A percentile compares a stretch with the other conserved stretches of the same genome.
These are phyloP conservation scores for Rhizopogon sp. DNA, from an alignment of 768 basidiomycete genomes.

Conservation along the genomic window DNA sequence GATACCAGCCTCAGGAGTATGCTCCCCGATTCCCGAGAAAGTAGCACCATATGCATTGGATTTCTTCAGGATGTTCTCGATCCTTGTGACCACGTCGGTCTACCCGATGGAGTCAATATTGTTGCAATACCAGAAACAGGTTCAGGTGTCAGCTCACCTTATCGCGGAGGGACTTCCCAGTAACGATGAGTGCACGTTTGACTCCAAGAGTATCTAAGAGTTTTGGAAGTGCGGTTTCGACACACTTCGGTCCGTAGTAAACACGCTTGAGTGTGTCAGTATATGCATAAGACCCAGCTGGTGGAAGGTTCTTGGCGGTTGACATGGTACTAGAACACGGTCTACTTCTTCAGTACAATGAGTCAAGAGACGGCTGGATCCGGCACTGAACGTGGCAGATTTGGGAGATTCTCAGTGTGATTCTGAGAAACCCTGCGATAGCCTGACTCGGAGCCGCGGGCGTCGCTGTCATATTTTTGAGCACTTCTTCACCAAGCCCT, in stretches of 20 bases:
- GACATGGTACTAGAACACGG: background rate
- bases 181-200: constrained; percentile 65
- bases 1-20: constrained; percentile 66
- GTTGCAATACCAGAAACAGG: background rate
- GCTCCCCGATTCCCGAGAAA: constrained; percentile 71
- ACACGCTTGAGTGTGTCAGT: constrained; percentile 64
- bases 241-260: constrained; percentile 68
- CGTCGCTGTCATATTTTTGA: too few species aligned
- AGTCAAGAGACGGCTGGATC: too few species aligned
- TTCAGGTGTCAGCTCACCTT: constrained; percentile 39
- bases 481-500: too few species aligned
- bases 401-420: too few species aligned
- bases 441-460: too few species aligned
- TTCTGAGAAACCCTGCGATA: too few species aligned
- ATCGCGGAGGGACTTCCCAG: constrained; percentile 60
- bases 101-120: constrained; percentile 10
- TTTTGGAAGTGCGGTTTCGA: constrained; percentile 58
- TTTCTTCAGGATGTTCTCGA: constrained; percentile 45
- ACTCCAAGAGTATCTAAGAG: constrained; percentile 49
- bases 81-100: constrained; percentile 19
- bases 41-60: constrained; percentile 58
- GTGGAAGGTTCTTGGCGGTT: constrained; percentile 6
- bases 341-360: too few species aligned
- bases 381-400: too few species aligned
- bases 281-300: constrained; percentile 58